A percentile compares a stretch with the other conserved stretches of the same genome.
Evolutionary conservation across 1,284 basidiomycete species (phyloP).

Genomic region (Laetiporus sulphureus): DNA sequence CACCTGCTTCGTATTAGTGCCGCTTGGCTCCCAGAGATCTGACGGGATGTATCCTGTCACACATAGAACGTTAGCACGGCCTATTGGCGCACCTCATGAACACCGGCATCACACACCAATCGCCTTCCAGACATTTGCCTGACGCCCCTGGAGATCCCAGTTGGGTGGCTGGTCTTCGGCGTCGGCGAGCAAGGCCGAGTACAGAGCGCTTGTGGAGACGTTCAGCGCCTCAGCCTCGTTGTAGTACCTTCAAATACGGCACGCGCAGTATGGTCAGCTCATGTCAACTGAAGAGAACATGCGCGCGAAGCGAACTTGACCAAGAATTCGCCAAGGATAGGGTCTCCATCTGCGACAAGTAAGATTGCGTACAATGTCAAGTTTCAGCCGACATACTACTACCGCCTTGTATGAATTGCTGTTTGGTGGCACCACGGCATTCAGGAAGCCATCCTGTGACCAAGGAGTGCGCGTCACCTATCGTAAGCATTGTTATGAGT

Average conservation of each 20-base stretch:
- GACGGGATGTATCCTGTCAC: slow-evolving; percentile 46
- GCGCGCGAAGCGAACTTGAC: slow-evolving; percentile 53
- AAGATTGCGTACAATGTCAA: too few species aligned
- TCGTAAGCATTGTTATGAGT: not conserved
- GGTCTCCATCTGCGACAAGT: slow-evolving; percentile 52
- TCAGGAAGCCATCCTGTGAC: slow-evolving; percentile 53
- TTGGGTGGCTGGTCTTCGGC: slow-evolving; percentile 52
- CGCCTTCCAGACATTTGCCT: slow-evolving; percentile 49
- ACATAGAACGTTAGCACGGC: not conserved
- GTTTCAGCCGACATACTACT: slow-evolving; percentile 45
- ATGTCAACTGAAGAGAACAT: too few species aligned
- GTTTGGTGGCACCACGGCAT: slow-evolving; percentile 44
- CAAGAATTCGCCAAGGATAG: slow-evolving; percentile 58
- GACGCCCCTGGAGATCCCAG: slow-evolving; percentile 60
- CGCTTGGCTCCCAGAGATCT: slow-evolving; percentile 44
- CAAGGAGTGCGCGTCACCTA: not conserved
- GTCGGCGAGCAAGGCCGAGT: slow-evolving; percentile 49
- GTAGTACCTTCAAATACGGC: slow-evolving; percentile 46
- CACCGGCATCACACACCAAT: slow-evolving; percentile 12
- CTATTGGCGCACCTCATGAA: not conserved
- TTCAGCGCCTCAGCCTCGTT: slow-evolving; percentile 38
- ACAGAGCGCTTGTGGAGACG: slow-evolving; percentile 42
- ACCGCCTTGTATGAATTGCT: slow-evolving; percentile 54
- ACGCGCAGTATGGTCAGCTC: too few species aligned
- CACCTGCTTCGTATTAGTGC: slow-evolving; percentile 54